Base-by-base conservation (phyloP, 1,139 yeast genomes). In the Meyerozyma carpophila region DNA sequence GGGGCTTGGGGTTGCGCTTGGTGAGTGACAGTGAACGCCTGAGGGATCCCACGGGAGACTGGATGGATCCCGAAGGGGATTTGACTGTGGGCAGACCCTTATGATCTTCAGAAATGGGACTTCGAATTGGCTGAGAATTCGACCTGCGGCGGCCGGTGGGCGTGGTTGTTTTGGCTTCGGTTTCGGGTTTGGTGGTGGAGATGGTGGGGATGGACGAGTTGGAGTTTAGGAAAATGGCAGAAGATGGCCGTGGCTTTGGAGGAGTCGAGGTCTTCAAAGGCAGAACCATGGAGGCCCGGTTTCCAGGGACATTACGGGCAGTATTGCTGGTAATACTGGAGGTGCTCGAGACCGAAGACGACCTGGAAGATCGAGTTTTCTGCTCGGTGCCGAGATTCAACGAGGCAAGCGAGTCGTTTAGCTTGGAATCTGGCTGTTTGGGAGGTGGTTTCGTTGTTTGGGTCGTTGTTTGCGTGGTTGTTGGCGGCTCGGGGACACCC, bases 81-180 rank as follows among this genome's bases (percentile, higher is more conserved):
- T 46, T 42, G 10, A 44, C 13, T 1, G 46, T 36, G 10, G 29
- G 36, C 36, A 38, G 42, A 11, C 18, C 37, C 31, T 21, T 11
- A 8, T 24, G 36, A 5, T 37, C 36, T 8, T 20, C 27, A 13
- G 24, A 21, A 9, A 13, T 9, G 2, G 55, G 54, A 37, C 44
- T 50, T 6, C 44, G 54, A 27, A 56, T 54, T 24, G 75, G 75
- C 45, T 68, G 74, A 1, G 76, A 70, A 47, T 64, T 68, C 3
- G 76, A 66, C 43, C 76, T 58, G 28, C 65, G 59, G 20, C 75
- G 61, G 2, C 64, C 63, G 2, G 45, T 45, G 1, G 50, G 48
- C 2, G 56, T 42, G 1, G 49, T 42, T 14, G 13, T 37, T 39
- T 16, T 41, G 36, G 29, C 41, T 41, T n/a, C 32, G 11, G 31